phyloP scores from a whole-genome alignment of 371 early-diverging fungal genomes.

The Paraphysoderma sedebokerense region DNA sequence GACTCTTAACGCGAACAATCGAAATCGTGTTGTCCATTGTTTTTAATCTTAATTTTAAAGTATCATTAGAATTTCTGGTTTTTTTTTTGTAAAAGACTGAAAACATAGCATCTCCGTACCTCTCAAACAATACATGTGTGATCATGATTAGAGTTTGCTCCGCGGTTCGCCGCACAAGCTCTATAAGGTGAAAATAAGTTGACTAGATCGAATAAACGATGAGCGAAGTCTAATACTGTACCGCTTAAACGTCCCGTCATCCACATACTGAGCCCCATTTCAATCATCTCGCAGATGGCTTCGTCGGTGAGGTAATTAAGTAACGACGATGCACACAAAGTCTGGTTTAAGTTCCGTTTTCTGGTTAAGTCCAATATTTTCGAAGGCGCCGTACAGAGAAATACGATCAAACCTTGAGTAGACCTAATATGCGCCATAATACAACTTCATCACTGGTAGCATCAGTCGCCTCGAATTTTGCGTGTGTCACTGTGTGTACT shows the following conservation, averaged over 20 bases:
- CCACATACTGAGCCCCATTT: conserved; percentile 87
- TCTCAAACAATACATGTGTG: conserved; percentile 50
- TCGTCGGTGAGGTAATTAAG: conserved; percentile 50
- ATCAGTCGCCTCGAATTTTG: conserved; percentile 85
- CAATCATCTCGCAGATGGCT: conserved; percentile 88
- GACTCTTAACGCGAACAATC: too few species aligned
- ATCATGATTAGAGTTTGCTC: conserved; percentile 62
- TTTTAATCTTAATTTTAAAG: too few species aligned
- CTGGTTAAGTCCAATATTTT: too few species aligned
- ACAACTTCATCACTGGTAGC: conserved; percentile 84
- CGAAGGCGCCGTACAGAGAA: too few species aligned
- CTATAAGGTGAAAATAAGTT: conserved; percentile 13
- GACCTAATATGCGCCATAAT: conserved; percentile 65
- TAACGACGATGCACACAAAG: conserved; percentile 25
- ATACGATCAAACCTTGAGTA: too few species aligned
- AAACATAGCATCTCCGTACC: conserved; percentile 19
- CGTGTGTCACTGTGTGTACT: conserved; percentile 2
- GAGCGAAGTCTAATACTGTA: too few species aligned
- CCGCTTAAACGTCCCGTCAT: conserved; percentile 82
- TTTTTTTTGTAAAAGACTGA: too few species aligned
- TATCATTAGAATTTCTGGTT: too few species aligned
- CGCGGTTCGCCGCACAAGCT: conserved; percentile 58
- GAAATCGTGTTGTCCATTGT: too few species aligned
- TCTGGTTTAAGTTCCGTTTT: conserved; percentile 36
- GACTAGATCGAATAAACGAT: too few species aligned